Evolutionary conservation across 2,329 filamentous ascomycete species (phyloP), one percentile per base, ranked within the genome.

Genomic region (Lecanicillium sp.): DNA sequence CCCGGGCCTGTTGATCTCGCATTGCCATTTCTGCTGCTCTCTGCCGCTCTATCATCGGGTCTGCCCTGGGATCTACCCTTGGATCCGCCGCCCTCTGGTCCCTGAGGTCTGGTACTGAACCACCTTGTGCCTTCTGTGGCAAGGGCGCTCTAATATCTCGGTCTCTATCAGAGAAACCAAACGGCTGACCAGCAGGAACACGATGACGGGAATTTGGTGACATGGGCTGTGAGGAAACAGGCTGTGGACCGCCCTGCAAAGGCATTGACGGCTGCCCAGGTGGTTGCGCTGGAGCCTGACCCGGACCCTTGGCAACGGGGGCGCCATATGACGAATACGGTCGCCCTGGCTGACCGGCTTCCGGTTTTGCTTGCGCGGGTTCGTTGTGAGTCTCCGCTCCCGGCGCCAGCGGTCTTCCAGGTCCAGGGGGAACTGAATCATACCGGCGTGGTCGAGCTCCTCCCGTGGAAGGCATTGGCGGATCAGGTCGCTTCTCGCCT

Each of bases 401-500:
- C 27, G 62, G 62, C 30, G 70, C 66, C 42, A 70, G 66, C 15
- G 59, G 53, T 9, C 53, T 41, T 17, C 38, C 45, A 35, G 51
- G 42, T 16, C 63, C 52, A 29, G 63, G 50, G 22, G 64, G 39
- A 25, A 41, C 62, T 57, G 51, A 40, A 55, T 66, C 49, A 55
- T 63, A 58, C 73, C 76, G 53, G 68, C 74, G 70, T 34, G 68
- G 66, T 16, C 71, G 67, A 25, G 62, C 60, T 14, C 60, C 56
- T 35, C 58, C 53, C 19, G 68, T 62, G 6, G 70, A 70, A 17
- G 74, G 74, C n/a, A 65, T 63, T 7, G 80, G 79, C 27, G 78
- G 73, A 16, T 73, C 67, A 1, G 77, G 78, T 38, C 71, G 63
- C 49, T 71, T 71, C 57, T 83, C 78, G 33, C 76, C 75, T 38